A percentile compares a stretch with the other conserved stretches of the same genome.
Evolutionary conservation across 805 yeast species (phyloP).

Genomic region (Wickerhamiella bombiphila): DNA sequence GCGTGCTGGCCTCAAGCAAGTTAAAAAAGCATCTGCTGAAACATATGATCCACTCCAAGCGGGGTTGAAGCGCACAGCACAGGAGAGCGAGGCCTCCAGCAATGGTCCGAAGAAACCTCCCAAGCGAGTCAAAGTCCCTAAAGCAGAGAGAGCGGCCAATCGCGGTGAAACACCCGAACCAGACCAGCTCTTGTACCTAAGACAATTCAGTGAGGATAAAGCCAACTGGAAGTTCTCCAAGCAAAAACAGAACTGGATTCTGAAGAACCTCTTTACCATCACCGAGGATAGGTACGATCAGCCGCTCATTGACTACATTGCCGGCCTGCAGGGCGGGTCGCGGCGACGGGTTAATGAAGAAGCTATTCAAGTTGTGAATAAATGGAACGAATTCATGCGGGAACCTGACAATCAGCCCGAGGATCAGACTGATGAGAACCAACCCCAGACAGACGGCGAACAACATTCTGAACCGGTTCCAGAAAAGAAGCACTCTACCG

Average conservation of each 20-base stretch:
- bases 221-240: conserved; percentile 71
- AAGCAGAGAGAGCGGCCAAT: conserved; percentile 43
- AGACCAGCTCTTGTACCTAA: conserved; percentile 56
- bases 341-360: conserved; percentile 40
- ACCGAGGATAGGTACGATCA: conserved; percentile 41
- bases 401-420: conserved; percentile 1
- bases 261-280: conserved; percentile 38
- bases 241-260: conserved; percentile 75
- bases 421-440: background rate
- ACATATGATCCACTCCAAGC: conserved; percentile 19
- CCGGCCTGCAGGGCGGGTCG: conserved; percentile 58
- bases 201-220: conserved; percentile 40
- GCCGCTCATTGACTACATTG: conserved; percentile 37
- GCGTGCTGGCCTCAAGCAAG: conserved; percentile 44
- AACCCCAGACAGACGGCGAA: conserved; percentile 1
- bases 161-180: too few relatives aligned
- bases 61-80: conserved; percentile 19
- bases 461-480: conserved; percentile 8
- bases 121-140: conserved; percentile 56
- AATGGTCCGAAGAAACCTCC: conserved; percentile 39
- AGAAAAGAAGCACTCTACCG: background rate
- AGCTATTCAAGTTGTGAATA: conserved; percentile 31
- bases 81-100: conserved; percentile 10
- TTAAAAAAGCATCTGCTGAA: conserved; percentile 28
- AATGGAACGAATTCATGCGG: conserved; percentile 42